Percentiles rank a stretch among this genome's conserved stretches.
phyloP scores from a whole-genome alignment of 2,329 filamentous ascomycete species.

The Fusarium drepaniforme region DNA sequence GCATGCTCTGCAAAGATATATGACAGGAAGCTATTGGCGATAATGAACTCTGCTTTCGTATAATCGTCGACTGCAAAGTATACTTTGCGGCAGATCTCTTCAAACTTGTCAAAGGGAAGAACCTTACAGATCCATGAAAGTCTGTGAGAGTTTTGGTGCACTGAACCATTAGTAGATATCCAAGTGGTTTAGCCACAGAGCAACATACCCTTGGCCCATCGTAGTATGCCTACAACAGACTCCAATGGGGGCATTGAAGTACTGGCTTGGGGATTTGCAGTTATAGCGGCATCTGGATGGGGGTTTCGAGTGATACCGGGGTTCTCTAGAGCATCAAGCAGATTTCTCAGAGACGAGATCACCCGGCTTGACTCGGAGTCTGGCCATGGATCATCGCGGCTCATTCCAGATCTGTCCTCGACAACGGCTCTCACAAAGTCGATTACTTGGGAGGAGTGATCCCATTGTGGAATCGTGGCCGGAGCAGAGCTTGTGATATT shows the following conservation, averaged over 20 bases:
- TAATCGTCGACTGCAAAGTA: conserved; percentile 52
- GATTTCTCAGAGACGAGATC: conserved; percentile 16
- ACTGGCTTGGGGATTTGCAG: background rate
- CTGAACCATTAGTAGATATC: conserved; percentile 23
- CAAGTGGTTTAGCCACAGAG: background rate
- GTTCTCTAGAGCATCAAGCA: conserved; percentile 12
- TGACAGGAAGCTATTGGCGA: conserved; percentile 51
- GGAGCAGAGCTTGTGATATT: fast-evolving
- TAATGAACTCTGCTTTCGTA: conserved; percentile 47
- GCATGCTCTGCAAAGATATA: conserved; percentile 51
- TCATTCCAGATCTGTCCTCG: background rate
- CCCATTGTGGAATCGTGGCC: conserved; percentile 36
- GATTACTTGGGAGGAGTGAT: conserved; percentile 49
- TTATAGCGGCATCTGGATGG: too few relatives aligned
- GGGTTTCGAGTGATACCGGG: background rate
- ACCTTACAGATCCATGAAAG: conserved; percentile 49
- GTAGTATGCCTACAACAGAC: conserved; percentile 42
- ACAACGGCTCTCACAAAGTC: conserved; percentile 48
- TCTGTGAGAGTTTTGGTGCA: conserved; percentile 39
- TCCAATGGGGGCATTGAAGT: conserved; percentile 45
- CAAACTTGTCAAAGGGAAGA: conserved; percentile 48
- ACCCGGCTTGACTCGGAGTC: background rate
- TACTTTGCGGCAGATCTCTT: conserved; percentile 49
- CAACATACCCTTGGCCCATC: conserved; percentile 49
- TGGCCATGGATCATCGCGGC: background rate